These are phyloP conservation scores for Geotrichum macrosporum DNA, from an alignment of 1,139 yeast species.

Conservation along the genomic window DNA sequence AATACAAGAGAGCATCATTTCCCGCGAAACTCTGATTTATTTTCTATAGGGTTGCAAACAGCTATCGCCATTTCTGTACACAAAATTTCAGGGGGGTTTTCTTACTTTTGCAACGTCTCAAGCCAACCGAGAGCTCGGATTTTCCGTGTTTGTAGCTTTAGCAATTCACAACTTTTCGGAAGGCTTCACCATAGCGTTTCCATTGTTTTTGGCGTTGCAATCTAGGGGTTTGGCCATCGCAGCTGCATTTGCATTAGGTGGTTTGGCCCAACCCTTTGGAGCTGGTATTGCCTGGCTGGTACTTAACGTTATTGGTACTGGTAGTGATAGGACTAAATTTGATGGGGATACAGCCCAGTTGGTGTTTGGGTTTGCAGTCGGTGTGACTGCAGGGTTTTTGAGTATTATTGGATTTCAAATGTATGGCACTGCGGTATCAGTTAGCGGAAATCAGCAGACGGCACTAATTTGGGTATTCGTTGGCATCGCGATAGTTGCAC, in stretches of 20 bases:
- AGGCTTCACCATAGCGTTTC: conserved; percentile 91
- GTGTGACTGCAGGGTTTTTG: conserved; percentile 79
- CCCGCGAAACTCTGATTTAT: conserved; percentile 68
- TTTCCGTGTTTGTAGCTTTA: conserved; percentile 76
- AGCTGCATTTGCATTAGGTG: conserved; percentile 68
- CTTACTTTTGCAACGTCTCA: conserved; percentile 75
- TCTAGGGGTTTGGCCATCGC: conserved; percentile 61
- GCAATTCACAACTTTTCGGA: conserved; percentile 91
- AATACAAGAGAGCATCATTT: too few relatives aligned
- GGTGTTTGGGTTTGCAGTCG: conserved; percentile 58
- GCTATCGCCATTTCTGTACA: conserved; percentile 83
- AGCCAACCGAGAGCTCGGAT: conserved; percentile 68
- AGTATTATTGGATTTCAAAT: conserved; percentile 76
- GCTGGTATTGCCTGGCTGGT: conserved; percentile 67
- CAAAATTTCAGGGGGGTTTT: conserved; percentile 91
- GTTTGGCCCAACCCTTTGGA: conserved; percentile 84
- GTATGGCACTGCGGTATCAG: conserved; percentile 72
- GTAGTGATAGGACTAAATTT: conserved; percentile 30
- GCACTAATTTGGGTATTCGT: conserved; percentile 33
- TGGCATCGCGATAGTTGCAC: conserved; percentile 35
- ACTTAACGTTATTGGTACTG: conserved; percentile 43
- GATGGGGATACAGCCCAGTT: conserved; percentile 27
- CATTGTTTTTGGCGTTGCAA: conserved; percentile 68
- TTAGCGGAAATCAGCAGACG: conserved; percentile 49
- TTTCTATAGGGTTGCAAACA: conserved; percentile 87